Percentiles rank a stretch among this genome's conserved stretches.
phyloP scores from a whole-genome alignment of 139 green algal genomes.

The Tetratostichococcus sp. region DNA sequence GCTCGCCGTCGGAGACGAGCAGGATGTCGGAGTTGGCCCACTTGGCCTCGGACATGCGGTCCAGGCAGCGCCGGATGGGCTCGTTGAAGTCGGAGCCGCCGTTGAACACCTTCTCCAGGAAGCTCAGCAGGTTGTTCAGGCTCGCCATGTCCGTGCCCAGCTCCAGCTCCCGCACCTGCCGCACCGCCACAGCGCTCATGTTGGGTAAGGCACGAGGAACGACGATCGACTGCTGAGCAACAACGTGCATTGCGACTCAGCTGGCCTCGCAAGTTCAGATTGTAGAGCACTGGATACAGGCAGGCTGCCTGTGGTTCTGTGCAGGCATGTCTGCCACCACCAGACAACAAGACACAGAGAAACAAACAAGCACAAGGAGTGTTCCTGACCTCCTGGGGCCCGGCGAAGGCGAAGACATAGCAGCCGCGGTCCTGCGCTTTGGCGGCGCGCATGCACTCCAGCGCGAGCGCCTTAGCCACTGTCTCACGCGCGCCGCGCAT shows the following conservation, averaged over 20 bases:
- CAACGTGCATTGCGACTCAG: too few species aligned
- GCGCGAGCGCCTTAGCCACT: constrained; percentile 78
- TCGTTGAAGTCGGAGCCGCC: constrained; percentile 85
- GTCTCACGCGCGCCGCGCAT: constrained; percentile 73
- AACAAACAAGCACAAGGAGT: too few species aligned
- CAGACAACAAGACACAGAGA: too few species aligned
- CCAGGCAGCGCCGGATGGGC: constrained; percentile 68
- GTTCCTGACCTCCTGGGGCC: constrained; percentile 52
- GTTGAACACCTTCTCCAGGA: constrained; percentile 86
- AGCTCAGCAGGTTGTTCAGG: constrained; percentile 77
- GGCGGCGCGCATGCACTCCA: constrained; percentile 70
- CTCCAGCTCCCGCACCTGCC: constrained; percentile 75
- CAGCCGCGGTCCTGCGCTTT: constrained; percentile 72
- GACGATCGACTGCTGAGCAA: too few species aligned
- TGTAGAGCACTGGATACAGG: too few species aligned
- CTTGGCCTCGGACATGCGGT: constrained; percentile 65
- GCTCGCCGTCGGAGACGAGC: constrained; percentile 76
- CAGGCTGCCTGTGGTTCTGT: too few species aligned
- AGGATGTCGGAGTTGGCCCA: constrained; percentile 87
- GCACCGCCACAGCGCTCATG: too few species aligned
- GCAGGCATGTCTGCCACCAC: too few species aligned
- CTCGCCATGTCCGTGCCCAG: constrained; percentile 64
- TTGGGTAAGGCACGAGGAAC: too few species aligned
- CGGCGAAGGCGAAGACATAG: constrained; percentile 84
- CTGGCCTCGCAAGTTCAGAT: too few species aligned